Conservation (phyloP, 169 alveolate species). For the Amoebophrya sp. region DNA sequence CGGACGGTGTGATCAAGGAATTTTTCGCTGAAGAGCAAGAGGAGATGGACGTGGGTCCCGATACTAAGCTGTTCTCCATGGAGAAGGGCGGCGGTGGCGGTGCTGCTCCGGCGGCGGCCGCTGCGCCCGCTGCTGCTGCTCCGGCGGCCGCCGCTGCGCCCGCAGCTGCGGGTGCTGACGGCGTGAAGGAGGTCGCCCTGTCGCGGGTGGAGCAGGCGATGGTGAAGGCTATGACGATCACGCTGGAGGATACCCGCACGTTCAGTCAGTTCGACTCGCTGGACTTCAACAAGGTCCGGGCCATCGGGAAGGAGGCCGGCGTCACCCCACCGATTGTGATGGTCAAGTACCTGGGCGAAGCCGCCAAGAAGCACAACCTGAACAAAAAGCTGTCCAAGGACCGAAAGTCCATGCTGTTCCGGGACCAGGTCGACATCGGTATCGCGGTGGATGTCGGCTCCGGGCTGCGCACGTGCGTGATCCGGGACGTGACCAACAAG, state of each 20-base stretch:
- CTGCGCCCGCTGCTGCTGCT: not conserved
- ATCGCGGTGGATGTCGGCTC: not conserved
- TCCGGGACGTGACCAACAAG: constrained; percentile 1
- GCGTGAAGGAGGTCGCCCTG: not conserved
- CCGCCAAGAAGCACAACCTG: not conserved
- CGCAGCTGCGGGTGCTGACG: not conserved
- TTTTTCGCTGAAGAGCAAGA: not conserved
- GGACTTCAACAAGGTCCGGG: constrained; percentile 20
- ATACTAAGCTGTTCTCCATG: not conserved
- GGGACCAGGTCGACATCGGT: not conserved
- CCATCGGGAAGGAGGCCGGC: not conserved
- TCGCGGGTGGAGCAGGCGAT: not conserved
- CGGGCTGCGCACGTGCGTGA: constrained; percentile 8
- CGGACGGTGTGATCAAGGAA: not conserved
- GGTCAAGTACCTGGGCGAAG: not conserved
- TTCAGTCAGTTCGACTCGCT: not conserved
- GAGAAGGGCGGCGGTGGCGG: not conserved
- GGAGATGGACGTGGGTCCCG: constrained; percentile 12
- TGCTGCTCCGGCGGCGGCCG: not conserved
- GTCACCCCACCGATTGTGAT: constrained; percentile 6
- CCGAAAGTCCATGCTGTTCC: not conserved
- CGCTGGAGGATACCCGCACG: not conserved
- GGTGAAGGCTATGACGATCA: constrained; percentile 21
- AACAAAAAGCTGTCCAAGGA: constrained; percentile 3
- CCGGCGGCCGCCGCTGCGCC: not conserved